Evolutionary conservation across 2,329 filamentous ascomycete species (phyloP).

Genomic region (Penicillium concentricum): DNA sequence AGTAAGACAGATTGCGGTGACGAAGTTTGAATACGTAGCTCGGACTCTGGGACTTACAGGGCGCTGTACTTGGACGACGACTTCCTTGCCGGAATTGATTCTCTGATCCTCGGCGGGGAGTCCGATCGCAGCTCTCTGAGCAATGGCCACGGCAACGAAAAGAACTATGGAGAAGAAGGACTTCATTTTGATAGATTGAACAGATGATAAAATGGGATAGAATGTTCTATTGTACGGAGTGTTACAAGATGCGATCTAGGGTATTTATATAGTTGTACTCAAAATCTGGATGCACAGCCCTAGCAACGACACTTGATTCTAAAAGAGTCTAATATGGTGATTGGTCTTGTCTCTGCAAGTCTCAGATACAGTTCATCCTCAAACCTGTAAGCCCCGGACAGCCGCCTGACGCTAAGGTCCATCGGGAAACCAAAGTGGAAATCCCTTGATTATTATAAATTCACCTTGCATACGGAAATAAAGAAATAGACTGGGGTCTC

Average conservation of each 20-base stretch:
- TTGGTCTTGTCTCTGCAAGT: background rate
- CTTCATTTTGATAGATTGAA: conserved; percentile 22
- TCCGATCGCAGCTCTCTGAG: conserved; percentile 29
- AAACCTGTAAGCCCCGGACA: background rate
- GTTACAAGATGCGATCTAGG: background rate
- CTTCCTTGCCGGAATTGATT: conserved; percentile 20
- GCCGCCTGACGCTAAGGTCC: background rate
- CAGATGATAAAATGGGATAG: background rate
- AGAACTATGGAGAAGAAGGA: conserved; percentile 18
- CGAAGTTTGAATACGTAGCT: background rate
- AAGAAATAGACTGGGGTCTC: background rate
- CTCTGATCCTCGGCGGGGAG: conserved; percentile 20
- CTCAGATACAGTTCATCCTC: background rate
- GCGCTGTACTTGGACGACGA: conserved; percentile 31
- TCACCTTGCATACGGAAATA: conserved; percentile 1
- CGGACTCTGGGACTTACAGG: conserved; percentile 20
- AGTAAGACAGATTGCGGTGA: background rate
- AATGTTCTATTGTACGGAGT: background rate
- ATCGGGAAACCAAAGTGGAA: background rate
- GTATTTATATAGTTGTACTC: conserved; percentile 4
- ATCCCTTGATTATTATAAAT: background rate
- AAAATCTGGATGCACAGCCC: background rate
- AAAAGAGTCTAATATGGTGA: background rate
- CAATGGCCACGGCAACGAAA: conserved; percentile 24
- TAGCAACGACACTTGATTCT: background rate